Percentiles rank a stretch among this genome's conserved stretches.
phyloP scores from a whole-genome alignment of 2,329 filamentous ascomycete species.

The Fusarium setosum region DNA sequence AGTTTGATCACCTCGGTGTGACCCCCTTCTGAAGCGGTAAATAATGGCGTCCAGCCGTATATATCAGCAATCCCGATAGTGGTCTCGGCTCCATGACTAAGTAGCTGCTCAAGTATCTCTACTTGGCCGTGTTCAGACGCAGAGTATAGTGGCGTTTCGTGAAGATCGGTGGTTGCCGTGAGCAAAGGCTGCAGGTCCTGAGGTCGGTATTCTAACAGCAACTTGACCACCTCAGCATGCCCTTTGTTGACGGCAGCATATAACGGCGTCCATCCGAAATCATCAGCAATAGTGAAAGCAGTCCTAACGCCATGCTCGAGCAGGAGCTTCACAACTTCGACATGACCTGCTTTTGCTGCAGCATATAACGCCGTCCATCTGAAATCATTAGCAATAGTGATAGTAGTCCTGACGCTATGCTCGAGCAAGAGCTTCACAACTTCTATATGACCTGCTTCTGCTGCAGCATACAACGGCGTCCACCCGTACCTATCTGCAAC shows the following conservation, averaged over 20 bases:
- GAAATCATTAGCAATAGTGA: neutral
- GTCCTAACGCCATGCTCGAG: neutral
- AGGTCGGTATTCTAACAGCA: too few species aligned
- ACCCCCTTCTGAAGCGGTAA: too few species aligned
- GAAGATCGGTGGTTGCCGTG: neutral
- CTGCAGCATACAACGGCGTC: neutral
- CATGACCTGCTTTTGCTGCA: neutral
- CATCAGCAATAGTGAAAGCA: neutral
- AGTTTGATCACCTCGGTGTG: too few species aligned
- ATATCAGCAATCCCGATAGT: too few species aligned
- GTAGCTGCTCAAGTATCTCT: too few species aligned
- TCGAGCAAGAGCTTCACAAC: neutral
- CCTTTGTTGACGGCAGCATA: neutral
- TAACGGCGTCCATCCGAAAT: neutral
- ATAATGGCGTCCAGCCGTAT: too few species aligned
- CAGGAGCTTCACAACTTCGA: neutral
- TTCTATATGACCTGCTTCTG: neutral
- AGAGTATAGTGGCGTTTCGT: neutral
- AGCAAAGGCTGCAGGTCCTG: too few species aligned
- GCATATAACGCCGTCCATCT: neutral
- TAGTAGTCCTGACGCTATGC: too few species aligned
- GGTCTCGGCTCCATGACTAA: too few species aligned
- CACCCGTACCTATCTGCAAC: neutral
- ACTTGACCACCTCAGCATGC: neutral
- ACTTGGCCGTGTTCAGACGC: neutral